phyloP scores from a whole-genome alignment of 371 early-diverging fungal genomes.

The Syncephalastrum sp. region DNA sequence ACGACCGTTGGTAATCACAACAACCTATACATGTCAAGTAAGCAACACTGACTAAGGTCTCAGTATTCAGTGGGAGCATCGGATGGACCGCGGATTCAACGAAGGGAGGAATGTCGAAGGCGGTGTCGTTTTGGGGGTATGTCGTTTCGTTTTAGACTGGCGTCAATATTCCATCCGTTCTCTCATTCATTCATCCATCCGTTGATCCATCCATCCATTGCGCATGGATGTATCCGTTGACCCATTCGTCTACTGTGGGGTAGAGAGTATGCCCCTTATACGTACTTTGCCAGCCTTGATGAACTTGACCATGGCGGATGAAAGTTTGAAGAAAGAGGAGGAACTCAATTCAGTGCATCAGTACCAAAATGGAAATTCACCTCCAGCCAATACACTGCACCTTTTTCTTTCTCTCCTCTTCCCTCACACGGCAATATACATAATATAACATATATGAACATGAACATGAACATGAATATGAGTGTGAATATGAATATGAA shows the following conservation, averaged over 20 bases:
- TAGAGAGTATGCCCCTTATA: constrained; percentile 9
- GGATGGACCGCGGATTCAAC: too few relatives aligned
- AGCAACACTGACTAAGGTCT: background rate
- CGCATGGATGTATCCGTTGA: background rate
- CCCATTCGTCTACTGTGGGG: background rate
- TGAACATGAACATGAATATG: too few relatives aligned
- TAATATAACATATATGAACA: too few relatives aligned
- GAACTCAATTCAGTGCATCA: constrained; percentile 8
- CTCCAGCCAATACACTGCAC: too few relatives aligned
- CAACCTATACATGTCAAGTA: constrained; percentile 64
- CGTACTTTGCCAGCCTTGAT: constrained; percentile 62
- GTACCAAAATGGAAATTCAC: too few relatives aligned
- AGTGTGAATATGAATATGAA: too few relatives aligned
- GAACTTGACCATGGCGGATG: constrained; percentile 62
- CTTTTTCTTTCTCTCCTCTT: too few relatives aligned
- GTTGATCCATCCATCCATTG: constrained; percentile 10
- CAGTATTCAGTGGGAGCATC: background rate
- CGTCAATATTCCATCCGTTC: background rate
- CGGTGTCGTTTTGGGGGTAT: too few relatives aligned
- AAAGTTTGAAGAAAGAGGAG: constrained; percentile 26
- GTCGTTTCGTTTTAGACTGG: background rate
- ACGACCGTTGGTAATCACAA: constrained; percentile 94
- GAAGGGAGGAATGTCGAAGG: background rate
- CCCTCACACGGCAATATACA: too few relatives aligned
- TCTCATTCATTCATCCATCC: constrained; percentile 9